A percentile compares a stretch with the other conserved stretches of the same genome.
These are phyloP conservation scores for Diaporthe vaccinii DNA, from an alignment of 2,329 filamentous ascomycete genomes.

Conservation along the genomic window DNA sequence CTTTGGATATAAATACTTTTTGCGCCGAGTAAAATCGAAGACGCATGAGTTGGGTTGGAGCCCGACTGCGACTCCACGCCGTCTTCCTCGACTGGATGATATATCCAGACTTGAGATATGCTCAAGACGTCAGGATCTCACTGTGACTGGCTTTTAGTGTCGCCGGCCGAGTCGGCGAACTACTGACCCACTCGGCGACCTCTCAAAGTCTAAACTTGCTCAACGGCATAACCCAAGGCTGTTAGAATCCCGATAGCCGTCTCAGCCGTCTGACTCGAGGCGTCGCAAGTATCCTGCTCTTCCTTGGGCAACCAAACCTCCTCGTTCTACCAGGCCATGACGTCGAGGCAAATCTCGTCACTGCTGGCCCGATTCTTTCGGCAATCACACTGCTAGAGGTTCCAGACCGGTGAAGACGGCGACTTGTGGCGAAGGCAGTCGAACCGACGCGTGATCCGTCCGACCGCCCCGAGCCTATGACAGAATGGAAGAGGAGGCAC, in stretches of 20 bases:
- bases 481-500: neutral
- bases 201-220: constrained; percentile 25
- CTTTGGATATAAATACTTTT: constrained; percentile 1
- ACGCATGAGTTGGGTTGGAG: too few species aligned
- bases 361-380: neutral
- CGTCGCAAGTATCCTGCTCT: neutral
- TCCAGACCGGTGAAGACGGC: constrained; percentile 12
- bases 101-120: neutral
- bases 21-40: neutral
- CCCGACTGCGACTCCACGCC: neutral
- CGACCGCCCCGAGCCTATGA: neutral
- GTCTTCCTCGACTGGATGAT: neutral
- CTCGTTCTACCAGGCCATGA: neutral
- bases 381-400: neutral
- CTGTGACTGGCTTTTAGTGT: neutral
- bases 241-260: constrained; percentile 13
- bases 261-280: neutral
- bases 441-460: neutral
- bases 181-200: constrained; percentile 12
- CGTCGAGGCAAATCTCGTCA: neutral
- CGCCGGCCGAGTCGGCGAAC: neutral
- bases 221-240: constrained; percentile 18
- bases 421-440: constrained; percentile 8
- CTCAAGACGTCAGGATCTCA: neutral
- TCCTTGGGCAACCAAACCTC: neutral